Evolutionary conservation across 2,329 filamentous ascomycete species (phyloP), one percentile per base, ranked within the genome.

Genomic region (Xylaria polymorpha): DNA sequence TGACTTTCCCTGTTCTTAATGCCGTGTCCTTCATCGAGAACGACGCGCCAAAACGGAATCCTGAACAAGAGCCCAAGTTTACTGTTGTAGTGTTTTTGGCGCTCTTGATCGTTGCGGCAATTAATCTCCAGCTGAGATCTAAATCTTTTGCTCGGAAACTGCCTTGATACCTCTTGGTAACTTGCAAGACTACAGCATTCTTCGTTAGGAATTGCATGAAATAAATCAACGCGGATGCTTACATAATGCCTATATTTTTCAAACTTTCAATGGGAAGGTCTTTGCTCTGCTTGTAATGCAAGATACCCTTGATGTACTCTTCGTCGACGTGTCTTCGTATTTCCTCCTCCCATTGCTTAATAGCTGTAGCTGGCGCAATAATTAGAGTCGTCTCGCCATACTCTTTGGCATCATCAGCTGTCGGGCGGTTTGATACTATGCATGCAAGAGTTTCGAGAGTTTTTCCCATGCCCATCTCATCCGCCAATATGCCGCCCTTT

Each of bases 401-500:
- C 1, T 15, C 59, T 1, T 63, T 6, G 4, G 35, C 15, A 15
- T 59, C 64, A 0, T 66, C 32, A 3, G 59, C 46, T 12, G 53
- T 39, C 1, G 65, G 57, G 7, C 7, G 9, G 48, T 67, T 70
- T 18, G 68, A 66, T 1, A 71, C 68, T 7, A 68, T 62, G 25
- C 64, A 68, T 25, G 46, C 50, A 35, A 72, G 61, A 0, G 59
- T 43, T 25, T 72, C 20, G 0, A 72, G 22, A 3, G 70, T 70
- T 32, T 72, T 72, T 6, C 70, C 70, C 62, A 72, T 63, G 1
- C 70, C 70, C 68, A 72, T 72, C 44, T 72, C 68, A 35, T 71
- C 70, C 0, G 35, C 70, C 25, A 72, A 48, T 20, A 72, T 66
- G 8, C 70, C 70, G 1, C 70, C 70, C 12, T 25, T 4, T 4